Evolutionary conservation across 139 green algal species (phyloP).

Genomic region (Tetradesmus obliquus): DNA sequence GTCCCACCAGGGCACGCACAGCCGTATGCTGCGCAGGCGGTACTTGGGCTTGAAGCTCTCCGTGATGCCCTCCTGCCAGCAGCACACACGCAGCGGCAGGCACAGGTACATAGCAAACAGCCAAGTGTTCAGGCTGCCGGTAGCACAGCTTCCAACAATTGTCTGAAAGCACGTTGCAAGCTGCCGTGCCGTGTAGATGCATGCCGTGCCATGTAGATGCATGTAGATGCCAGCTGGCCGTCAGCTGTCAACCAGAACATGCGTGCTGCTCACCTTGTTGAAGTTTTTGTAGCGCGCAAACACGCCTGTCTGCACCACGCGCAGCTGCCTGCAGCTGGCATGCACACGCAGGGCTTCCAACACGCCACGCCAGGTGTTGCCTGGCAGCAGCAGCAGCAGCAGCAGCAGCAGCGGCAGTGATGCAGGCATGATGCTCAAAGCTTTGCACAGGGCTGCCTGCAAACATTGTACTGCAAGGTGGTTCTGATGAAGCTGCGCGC

Average conservation of each 20-base stretch:
- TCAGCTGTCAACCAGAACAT: no score
- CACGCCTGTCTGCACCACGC: conserved; percentile 58
- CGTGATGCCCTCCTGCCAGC: background rate
- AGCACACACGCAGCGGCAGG: background rate
- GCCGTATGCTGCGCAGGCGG: background rate
- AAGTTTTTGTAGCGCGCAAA: conserved; percentile 60
- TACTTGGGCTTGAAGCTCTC: conserved; percentile 17
- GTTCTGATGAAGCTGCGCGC: no score
- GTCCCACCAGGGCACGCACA: conserved; percentile 28
- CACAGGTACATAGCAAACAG: conserved; percentile 4
- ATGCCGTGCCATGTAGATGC: no score
- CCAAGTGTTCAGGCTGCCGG: no score
- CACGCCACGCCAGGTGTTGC: background rate
- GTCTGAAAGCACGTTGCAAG: no score
- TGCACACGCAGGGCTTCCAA: background rate
- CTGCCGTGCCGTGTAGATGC: no score
- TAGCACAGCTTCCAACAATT: no score
- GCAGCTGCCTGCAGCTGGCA: conserved; percentile 18
- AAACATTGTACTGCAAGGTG: no score
- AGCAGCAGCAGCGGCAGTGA: no score
- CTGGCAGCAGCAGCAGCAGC: background rate
- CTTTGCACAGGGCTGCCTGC: no score
- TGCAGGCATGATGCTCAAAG: no score
- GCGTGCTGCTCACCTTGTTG: background rate
- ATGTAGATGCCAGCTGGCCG: no score